Evolutionary conservation across 75 land plant genomes (phyloP).

Genomic region (Adiantum capillusveneris): DNA sequence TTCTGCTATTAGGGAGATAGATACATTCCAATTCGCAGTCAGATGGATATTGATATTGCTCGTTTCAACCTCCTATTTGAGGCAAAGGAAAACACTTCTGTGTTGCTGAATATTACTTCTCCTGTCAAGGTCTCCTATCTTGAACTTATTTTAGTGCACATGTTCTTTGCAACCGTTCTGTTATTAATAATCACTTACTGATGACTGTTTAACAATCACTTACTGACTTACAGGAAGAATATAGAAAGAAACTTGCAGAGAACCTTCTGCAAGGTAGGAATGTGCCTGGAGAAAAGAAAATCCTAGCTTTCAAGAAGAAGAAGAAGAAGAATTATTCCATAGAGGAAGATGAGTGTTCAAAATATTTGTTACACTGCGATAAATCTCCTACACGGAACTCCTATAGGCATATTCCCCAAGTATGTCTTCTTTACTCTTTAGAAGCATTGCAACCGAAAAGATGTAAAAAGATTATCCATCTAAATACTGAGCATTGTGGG

Average conservation of each 20-base stretch:
- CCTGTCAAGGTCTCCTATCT: constrained; percentile 15
- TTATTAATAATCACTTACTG: not conserved
- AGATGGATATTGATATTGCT: constrained; percentile 60
- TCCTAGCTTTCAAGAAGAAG: constrained; percentile 43
- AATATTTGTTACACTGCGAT: constrained; percentile 8
- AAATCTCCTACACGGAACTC: not conserved
- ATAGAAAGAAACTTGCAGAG: constrained; percentile 46
- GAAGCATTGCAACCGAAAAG: not conserved
- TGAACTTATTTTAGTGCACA: not conserved
- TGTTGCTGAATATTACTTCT: constrained; percentile 13
- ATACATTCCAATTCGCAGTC: constrained; percentile 57
- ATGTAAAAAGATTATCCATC: not conserved
- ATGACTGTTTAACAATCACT: not conserved
- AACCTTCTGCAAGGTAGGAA: constrained; percentile 32
- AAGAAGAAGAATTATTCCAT: not conserved
- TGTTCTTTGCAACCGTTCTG: constrained; percentile 7
- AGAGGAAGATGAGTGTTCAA: constrained; percentile 6
- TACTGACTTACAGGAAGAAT: constrained; percentile 29
- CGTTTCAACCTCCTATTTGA: constrained; percentile 23
- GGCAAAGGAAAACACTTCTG: constrained; percentile 15
- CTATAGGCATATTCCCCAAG: constrained; percentile 20
- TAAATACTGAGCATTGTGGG: not conserved
- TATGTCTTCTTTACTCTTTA: constrained; percentile 3
- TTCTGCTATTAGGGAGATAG: constrained; percentile 40
- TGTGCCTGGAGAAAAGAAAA: constrained; percentile 29